phyloP scores from a whole-genome alignment of 2,329 filamentous ascomycete genomes.

The Cladosporium halotolerans region DNA sequence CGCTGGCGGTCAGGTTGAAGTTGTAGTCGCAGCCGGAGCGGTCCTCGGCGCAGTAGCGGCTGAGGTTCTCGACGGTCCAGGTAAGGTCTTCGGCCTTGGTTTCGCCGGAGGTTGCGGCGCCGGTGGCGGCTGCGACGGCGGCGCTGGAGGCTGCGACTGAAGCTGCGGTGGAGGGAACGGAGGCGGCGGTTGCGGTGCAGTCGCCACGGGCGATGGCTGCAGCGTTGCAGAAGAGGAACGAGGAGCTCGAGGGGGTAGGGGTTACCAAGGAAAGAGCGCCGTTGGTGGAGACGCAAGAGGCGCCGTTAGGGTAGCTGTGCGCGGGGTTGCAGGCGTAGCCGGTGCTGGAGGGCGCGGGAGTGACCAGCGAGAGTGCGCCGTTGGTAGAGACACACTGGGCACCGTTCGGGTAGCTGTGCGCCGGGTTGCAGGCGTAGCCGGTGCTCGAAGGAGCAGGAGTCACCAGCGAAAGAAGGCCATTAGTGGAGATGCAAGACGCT shows the following conservation, averaged over 20 bases:
- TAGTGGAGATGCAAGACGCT: conserved; percentile 14
- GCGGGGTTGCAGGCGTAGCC: conserved; percentile 21
- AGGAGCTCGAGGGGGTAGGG: conserved; percentile 9
- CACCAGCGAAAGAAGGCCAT: conserved; percentile 15
- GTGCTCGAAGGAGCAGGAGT: conserved; percentile 4
- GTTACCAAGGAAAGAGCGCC: conserved; percentile 16
- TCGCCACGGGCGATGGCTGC: conserved; percentile 5
- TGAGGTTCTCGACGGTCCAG: conserved; percentile 14
- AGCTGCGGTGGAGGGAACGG: neutral
- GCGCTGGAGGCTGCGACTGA: neutral
- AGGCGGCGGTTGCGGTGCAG: conserved; percentile 7
- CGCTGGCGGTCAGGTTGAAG: conserved; percentile 12
- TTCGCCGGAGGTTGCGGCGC: conserved; percentile 2
- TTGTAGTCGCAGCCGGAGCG: conserved; percentile 15
- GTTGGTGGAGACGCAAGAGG: conserved; percentile 15
- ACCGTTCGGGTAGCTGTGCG: conserved; percentile 16
- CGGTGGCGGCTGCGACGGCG: neutral
- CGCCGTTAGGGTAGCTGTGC: conserved; percentile 17
- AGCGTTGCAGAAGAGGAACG: neutral
- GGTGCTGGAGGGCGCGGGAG: conserved; percentile 2
- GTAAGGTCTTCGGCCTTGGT: conserved; percentile 4
- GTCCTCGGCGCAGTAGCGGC: conserved; percentile 13
- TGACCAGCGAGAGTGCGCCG: conserved; percentile 14
- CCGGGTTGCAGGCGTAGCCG: conserved; percentile 15
- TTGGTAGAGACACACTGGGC: conserved; percentile 13